These are phyloP conservation scores for Trichoderma sp. DNA, from an alignment of 2,329 filamentous ascomycete genomes.

Conservation along the genomic window DNA sequence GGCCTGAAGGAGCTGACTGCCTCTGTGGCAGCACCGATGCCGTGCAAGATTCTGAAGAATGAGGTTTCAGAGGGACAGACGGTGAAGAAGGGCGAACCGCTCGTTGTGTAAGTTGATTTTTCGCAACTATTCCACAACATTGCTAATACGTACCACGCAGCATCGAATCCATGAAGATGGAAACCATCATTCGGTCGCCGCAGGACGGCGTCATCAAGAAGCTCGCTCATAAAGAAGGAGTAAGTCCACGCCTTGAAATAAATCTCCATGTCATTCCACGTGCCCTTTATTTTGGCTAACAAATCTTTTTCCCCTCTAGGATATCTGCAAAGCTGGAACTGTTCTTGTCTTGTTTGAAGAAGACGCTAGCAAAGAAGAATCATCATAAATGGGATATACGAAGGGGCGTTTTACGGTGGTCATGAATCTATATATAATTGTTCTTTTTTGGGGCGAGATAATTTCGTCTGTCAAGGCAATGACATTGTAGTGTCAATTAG, in stretches of 20 bases:
- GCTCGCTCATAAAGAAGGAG: conserved; percentile 70
- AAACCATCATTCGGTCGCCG: conserved; percentile 76
- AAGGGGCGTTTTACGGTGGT: conserved; percentile 20
- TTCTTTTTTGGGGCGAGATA: neutral
- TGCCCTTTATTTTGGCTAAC: neutral
- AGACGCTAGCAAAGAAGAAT: conserved; percentile 30
- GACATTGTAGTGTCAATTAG: neutral
- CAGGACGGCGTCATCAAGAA: conserved; percentile 69
- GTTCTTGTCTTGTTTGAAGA: conserved; percentile 71
- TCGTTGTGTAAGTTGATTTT: conserved; percentile 66
- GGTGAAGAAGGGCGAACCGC: conserved; percentile 79
- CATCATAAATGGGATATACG: conserved; percentile 23
- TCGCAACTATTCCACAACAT: conserved; percentile 22
- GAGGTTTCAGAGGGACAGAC: conserved; percentile 77
- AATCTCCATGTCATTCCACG: no score
- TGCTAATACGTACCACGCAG: conserved; percentile 37
- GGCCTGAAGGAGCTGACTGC: conserved; percentile 77
- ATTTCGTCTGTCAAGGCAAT: neutral
- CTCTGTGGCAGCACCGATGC: conserved; percentile 91
- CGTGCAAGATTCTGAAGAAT: conserved; percentile 90
- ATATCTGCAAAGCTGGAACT: conserved; percentile 75
- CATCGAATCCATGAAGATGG: conserved; percentile 90
- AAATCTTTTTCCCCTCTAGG: conserved; percentile 40
- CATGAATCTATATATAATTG: conserved; percentile 14
- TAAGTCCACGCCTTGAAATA: conserved; percentile 41